Conservation (phyloP, 306 rosid genomes). For the Pueraria montana region DNA sequence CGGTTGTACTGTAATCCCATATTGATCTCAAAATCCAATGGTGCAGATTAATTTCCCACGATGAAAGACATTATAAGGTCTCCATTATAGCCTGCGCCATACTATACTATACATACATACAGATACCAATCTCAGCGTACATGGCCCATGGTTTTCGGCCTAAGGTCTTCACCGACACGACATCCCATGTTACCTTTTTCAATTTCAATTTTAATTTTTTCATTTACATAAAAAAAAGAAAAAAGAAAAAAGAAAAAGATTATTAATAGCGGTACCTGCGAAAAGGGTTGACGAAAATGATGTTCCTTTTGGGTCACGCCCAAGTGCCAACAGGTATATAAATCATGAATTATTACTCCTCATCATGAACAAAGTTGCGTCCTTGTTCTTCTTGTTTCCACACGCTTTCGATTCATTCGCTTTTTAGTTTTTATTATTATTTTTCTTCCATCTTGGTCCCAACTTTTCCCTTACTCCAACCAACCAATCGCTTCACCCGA, state of each 20-base stretch:
- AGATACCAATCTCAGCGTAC: conserved; percentile 14
- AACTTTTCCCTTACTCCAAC: conserved; percentile 23
- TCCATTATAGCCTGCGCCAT: too few species aligned
- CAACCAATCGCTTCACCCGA: conserved; percentile 38
- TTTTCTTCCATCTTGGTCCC: conserved; percentile 24
- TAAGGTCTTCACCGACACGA: conserved; percentile 46
- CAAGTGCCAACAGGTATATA: conserved; percentile 29
- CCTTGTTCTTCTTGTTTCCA: conserved; percentile 38
- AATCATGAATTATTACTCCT: conserved; percentile 34
- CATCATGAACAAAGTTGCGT: conserved; percentile 45
- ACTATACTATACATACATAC: too few species aligned
- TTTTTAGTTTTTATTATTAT: background rate
- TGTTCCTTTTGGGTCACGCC: conserved; percentile 18
- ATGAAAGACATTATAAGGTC: too few species aligned
- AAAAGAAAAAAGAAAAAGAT: background rate
- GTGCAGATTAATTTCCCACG: too few species aligned
- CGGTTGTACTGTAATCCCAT: too few species aligned
- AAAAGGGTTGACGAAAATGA: conserved; percentile 49
- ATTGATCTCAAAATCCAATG: too few species aligned
- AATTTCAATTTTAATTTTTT: background rate
- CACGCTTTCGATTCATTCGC: conserved; percentile 42
- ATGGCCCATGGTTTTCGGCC: conserved; percentile 38
- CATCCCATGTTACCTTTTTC: conserved; percentile 46
- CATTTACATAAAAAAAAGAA: background rate
- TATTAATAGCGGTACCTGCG: conserved; percentile 37